phyloP scores from a whole-genome alignment of 2,329 filamentous ascomycete species.

The Leptographium lundbergii region DNA sequence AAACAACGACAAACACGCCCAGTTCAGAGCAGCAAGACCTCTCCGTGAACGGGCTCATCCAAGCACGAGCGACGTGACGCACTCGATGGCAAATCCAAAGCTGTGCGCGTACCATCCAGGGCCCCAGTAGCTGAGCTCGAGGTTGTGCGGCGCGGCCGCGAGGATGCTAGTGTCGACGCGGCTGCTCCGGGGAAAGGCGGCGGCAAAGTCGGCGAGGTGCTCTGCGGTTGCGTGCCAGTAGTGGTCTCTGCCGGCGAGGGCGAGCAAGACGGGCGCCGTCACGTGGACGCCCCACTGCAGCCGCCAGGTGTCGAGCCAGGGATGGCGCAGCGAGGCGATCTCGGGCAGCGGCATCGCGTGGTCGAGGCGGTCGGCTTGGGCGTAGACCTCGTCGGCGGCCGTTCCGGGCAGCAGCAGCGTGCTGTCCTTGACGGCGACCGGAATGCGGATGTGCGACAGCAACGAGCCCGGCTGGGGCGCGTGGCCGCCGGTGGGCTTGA shows the following conservation, averaged over 20 bases:
- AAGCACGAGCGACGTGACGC: not conserved
- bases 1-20: too few relatives aligned
- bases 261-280: slow-evolving; percentile 11
- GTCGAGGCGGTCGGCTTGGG: slow-evolving; percentile 9
- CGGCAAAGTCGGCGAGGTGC: slow-evolving; percentile 9
- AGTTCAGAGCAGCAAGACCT: too few relatives aligned
- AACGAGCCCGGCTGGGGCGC: not conserved
- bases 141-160: slow-evolving; percentile 8
- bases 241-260: slow-evolving; percentile 11
- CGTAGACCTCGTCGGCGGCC: slow-evolving; percentile 9
- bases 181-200: slow-evolving; percentile 9
- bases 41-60: not conserved
- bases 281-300: slow-evolving; percentile 7
- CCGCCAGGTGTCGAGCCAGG: slow-evolving; percentile 8
- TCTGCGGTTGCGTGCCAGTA: slow-evolving; percentile 10
- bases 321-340: slow-evolving; percentile 3
- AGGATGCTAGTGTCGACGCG: slow-evolving; percentile 11
- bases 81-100: slow-evolving; percentile 10
- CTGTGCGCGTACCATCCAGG: slow-evolving; percentile 13
- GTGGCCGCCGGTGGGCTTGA: not conserved
- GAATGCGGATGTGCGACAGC: slow-evolving; percentile 1
- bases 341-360: slow-evolving; percentile 9
- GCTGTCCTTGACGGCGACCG: slow-evolving; percentile 8
- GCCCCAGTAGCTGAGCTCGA: slow-evolving; percentile 12
- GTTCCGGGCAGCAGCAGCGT: slow-evolving; percentile 11